A percentile compares a stretch with the other conserved stretches of the same genome.
These are phyloP conservation scores for Phytophthora podocarpi DNA, from an alignment of 352 stramenopile genomes.

Conservation along the genomic window DNA sequence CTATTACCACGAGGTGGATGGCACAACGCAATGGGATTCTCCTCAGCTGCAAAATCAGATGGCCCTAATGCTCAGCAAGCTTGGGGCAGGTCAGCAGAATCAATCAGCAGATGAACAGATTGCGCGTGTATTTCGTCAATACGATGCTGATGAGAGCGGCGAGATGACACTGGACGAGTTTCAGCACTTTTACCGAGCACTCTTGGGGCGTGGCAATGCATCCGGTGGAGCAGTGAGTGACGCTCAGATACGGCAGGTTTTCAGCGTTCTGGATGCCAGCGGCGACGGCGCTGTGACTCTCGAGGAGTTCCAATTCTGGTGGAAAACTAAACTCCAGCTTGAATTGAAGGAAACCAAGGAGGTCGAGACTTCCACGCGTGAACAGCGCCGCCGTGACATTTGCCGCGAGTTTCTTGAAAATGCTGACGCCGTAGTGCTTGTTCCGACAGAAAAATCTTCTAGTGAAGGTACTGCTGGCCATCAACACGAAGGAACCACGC, in stretches of 20 bases:
- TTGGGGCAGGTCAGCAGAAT: conserved; percentile 26
- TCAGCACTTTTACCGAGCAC: conserved; percentile 54
- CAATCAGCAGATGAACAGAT: conserved; percentile 59
- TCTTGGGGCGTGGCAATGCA: conserved; percentile 39
- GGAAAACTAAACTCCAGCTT: conserved; percentile 68
- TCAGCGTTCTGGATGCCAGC: conserved; percentile 64
- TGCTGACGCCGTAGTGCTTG: conserved; percentile 36
- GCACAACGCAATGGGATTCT: conserved; percentile 70
- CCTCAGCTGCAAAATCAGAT: conserved; percentile 61
- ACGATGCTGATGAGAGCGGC: conserved; percentile 70
- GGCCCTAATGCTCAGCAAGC: conserved; percentile 52
- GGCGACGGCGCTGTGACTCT: conserved; percentile 66
- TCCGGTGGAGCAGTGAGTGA: conserved; percentile 27
- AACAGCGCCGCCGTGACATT: conserved; percentile 25
- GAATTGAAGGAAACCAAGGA: conserved; percentile 55
- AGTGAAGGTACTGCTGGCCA: neutral
- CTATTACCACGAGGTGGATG: conserved; percentile 67
- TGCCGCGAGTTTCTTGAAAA: conserved; percentile 53
- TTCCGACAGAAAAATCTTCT: neutral
- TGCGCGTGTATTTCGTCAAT: conserved; percentile 68
- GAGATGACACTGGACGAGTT: conserved; percentile 65
- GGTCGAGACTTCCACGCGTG: conserved; percentile 25
- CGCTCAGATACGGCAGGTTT: conserved; percentile 55
- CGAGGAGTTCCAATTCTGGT: conserved; percentile 81
- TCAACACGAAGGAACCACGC: too few species aligned